These are phyloP conservation scores for Clonostachys chloroleuca DNA, from an alignment of 2,329 filamentous ascomycete species.

Conservation along the genomic window DNA sequence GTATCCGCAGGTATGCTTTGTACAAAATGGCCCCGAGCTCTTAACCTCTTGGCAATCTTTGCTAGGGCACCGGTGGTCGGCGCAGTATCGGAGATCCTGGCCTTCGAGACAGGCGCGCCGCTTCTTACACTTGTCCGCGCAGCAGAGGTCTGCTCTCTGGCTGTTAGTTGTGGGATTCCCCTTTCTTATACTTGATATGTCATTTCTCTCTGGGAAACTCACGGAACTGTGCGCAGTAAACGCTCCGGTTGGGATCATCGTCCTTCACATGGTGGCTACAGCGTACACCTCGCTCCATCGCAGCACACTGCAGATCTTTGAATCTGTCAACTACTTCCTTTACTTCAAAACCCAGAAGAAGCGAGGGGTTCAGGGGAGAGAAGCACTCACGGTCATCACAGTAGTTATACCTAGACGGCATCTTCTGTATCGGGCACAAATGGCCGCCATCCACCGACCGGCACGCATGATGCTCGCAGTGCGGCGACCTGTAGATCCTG, in stretches of 20 bases:
- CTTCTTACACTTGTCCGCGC: slow-evolving; percentile 12
- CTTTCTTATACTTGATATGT: too few species aligned
- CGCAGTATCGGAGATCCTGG: slow-evolving; percentile 14
- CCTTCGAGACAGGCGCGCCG: slow-evolving; percentile 8
- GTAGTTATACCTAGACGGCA: slow-evolving; percentile 10
- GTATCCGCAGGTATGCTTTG: slow-evolving; percentile 17
- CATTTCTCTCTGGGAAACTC: slow-evolving; percentile 2
- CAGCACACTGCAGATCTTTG: slow-evolving; percentile 13
- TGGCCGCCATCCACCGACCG: slow-evolving; percentile 11
- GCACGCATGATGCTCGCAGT: slow-evolving; percentile 16
- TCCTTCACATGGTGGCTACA: slow-evolving; percentile 13
- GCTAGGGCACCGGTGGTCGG: slow-evolving; percentile 17
- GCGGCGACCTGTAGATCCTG: slow-evolving; percentile 7
- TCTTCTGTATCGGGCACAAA: slow-evolving; percentile 11
- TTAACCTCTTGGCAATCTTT: slow-evolving; percentile 11
- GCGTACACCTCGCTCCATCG: slow-evolving; percentile 11
- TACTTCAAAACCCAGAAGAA: not conserved
- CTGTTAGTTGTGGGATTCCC: slow-evolving; percentile 1
- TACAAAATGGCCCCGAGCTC: slow-evolving; percentile 12
- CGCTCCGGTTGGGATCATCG: slow-evolving; percentile 6
- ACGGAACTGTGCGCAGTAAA: slow-evolving; percentile 18
- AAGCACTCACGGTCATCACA: slow-evolving; percentile 13
- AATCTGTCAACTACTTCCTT: not conserved
- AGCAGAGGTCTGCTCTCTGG: slow-evolving; percentile 16
- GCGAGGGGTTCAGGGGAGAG: not conserved